Percentiles rank a stretch among this genome's conserved stretches.
phyloP scores from a whole-genome alignment of 192 early-diverging fungal genomes.

The Glomus cerebriforme region DNA sequence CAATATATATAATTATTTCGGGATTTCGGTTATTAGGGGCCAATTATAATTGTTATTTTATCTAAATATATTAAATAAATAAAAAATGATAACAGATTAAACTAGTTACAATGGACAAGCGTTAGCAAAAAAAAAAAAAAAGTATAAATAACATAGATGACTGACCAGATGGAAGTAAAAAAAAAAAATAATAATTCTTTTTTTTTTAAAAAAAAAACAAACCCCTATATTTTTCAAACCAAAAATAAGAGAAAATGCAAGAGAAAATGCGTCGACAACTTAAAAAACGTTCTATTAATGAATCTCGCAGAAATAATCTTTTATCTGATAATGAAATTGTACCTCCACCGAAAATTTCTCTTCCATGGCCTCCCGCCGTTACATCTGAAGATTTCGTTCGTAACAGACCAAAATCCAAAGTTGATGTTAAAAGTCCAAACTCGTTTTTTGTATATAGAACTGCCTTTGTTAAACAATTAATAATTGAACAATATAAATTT shows the following conservation, averaged over 20 bases:
- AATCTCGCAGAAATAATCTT: neutral
- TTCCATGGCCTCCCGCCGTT: neutral
- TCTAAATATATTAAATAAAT: too few species aligned
- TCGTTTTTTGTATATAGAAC: conserved; percentile 2
- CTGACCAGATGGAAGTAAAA: too few species aligned
- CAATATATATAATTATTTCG: too few species aligned
- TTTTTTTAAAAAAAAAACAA: neutral
- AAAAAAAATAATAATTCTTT: too few species aligned
- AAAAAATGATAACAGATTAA: too few species aligned
- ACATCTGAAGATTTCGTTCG: neutral
- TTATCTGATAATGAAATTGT: neutral
- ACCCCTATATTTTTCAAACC: neutral
- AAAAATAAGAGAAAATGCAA: neutral
- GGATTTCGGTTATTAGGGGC: too few species aligned
- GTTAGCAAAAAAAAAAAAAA: too few species aligned
- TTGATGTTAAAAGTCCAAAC: neutral
- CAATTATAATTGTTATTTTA: too few species aligned
- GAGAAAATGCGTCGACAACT: neutral
- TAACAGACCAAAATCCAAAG: neutral
- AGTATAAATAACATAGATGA: too few species aligned
- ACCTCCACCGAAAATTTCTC: neutral
- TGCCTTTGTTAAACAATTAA: neutral
- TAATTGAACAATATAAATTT: neutral
- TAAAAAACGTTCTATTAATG: neutral
- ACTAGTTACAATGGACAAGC: too few species aligned